Evolutionary conservation across 164 flowering plant genomes (phyloP).

Genomic region (Stephania yunnanensis): DNA sequence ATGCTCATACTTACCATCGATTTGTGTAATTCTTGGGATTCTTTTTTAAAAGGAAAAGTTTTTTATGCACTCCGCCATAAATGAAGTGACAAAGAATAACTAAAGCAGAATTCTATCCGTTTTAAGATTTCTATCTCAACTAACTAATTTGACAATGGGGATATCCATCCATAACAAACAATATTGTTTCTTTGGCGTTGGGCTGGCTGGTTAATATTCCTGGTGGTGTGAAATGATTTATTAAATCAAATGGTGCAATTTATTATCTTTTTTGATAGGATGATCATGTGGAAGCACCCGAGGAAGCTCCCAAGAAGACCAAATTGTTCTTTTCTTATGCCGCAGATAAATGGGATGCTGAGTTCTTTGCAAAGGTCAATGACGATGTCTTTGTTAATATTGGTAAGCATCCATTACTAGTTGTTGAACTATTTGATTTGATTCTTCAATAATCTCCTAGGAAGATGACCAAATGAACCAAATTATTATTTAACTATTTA

Average conservation of each 20-base stretch:
- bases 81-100: neutral
- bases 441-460: neutral
- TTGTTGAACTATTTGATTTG: neutral
- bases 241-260: neutral
- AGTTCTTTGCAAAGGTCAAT: slow-evolving; percentile 87
- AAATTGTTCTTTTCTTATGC: slow-evolving; percentile 68
- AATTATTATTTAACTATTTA: neutral
- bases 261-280: slow-evolving; percentile 35
- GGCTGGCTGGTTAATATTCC: neutral
- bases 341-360: slow-evolving; percentile 85
- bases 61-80: neutral
- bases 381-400: slow-evolving; percentile 84
- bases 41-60: neutral
- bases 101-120: neutral
- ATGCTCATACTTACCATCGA: slow-evolving; percentile 21
- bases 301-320: slow-evolving; percentile 61
- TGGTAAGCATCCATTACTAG: slow-evolving; percentile 43
- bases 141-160: neutral
- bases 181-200: neutral
- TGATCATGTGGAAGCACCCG: slow-evolving; percentile 65
- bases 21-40: neutral
- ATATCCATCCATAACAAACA: neutral
- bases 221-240: neutral
- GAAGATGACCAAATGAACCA: neutral
- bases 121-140: neutral